Evolutionary conservation across 2,329 filamentous ascomycete genomes (phyloP), one percentile per base, ranked within the genome.

Genomic region (Hymenoscyphus salicellus): DNA sequence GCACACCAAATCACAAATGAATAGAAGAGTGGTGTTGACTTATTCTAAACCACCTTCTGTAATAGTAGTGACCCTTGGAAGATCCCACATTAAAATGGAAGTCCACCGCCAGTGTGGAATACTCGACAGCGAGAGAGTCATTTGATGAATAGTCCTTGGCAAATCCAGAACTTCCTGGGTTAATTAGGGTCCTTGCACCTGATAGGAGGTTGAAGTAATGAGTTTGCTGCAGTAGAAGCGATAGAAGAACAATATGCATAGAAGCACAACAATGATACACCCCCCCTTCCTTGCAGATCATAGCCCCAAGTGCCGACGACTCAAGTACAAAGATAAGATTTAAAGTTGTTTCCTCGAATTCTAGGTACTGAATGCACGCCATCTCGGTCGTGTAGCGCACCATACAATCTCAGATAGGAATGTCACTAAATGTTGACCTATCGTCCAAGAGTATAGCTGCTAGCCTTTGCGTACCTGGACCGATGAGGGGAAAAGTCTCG

Each of bases 1-100:
- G 55, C 60, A 58, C 57, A 63, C 62, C 43, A 55, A 23, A 60
- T 52, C 32, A n/a, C 16, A 57, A 60, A 36, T 41, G 32, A 60
- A 28, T 43, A 59, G 32, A 23, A n/a, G 58, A 32, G 43, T 46
- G 36, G 30, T 23, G n/a, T 16, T 49, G 17, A 32, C 56, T n/a
- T 32, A 26, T 14, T n/a, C 28, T 55, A 52, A 28, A 63, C 58
- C 61, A 70, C 68, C 67, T 70, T 67, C 68, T 69, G 28, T 56
- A 70, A 67, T 58, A 56, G 69, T 64, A 43, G 10, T n/a, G 10
- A 23, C 16, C 26, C n/a, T 28, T 57, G 66, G 58, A 56, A 26
- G 20, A 52, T 26, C 20, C 46, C 20, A 52, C 46, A 52, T 52
- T 11, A 52, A 20, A 52, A 11, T 52, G 46, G 46, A 52, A 52